phyloP scores from a whole-genome alignment of 371 early-diverging fungal genomes.

The Cokeromyces recurvatus region DNA sequence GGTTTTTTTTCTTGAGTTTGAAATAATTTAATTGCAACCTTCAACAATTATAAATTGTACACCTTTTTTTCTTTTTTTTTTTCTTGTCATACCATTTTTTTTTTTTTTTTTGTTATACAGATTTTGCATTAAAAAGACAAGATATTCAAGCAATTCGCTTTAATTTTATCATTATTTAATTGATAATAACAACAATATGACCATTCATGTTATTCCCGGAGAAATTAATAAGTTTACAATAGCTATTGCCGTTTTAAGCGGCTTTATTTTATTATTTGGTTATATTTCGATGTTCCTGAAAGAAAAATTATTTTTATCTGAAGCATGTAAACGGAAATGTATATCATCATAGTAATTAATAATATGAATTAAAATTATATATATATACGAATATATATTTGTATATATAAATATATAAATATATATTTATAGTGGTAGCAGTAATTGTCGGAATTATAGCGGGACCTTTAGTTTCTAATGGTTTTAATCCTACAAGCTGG shows the following conservation, averaged over 20 bases:
- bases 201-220: slow-evolving; percentile 39
- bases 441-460: slow-evolving; percentile 86
- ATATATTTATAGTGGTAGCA: slow-evolving; percentile 73
- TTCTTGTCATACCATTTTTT: too few species aligned
- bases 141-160: too few species aligned
- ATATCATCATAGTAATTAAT: not conserved
- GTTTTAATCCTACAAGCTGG: slow-evolving; percentile 61
- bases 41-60: too few species aligned
- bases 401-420: too few species aligned
- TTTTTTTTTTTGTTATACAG: too few species aligned
- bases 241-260: slow-evolving; percentile 59
- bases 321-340: slow-evolving; percentile 54
- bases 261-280: slow-evolving; percentile 84
- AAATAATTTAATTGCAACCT: too few species aligned
- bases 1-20: too few species aligned
- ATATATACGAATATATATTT: too few species aligned
- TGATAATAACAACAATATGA: slow-evolving; percentile 10
- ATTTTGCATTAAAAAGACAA: too few species aligned
- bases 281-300: slow-evolving; percentile 88
- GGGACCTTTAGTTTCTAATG: slow-evolving; percentile 66
- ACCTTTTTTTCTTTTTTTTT: too few species aligned
- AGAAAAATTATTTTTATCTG: slow-evolving; percentile 85
- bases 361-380: not conserved
- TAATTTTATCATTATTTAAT: too few species aligned
- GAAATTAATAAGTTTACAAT: slow-evolving; percentile 41